Evolutionary conservation across 202 grass and related monocot species (phyloP), one percentile per base, ranked within the genome.

Genomic region (Saccharum hybrid): DNA sequence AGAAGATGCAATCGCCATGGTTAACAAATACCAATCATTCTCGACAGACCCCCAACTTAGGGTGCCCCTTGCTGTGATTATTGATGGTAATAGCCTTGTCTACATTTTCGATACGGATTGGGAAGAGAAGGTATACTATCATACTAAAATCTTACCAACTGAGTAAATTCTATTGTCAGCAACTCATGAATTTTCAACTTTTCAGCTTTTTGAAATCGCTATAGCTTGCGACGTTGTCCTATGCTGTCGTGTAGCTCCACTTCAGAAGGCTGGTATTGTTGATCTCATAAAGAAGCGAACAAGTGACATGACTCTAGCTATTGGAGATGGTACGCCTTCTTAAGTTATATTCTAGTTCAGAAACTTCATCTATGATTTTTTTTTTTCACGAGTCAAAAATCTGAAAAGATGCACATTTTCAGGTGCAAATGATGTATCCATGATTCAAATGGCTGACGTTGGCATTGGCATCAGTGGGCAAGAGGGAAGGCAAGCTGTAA

Each of bases 361-460:
- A 40, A 40, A 84, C 59, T 62, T 69, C 34, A 65, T 16, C 8
- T 76, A 13, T 78, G 68, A 26, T 7, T 37, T 78, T 8, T 54
- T n/a, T 52, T 67, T 59, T 76, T 28, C 33, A 0, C 71, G 9
- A 61, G 57, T 61, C 13, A 72, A 66, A 66, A 82, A 81, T 76
- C 63, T 91, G 34, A 89, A 72, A 61, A 67, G 2, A 66, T 63
- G 14, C 42, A 13, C 18, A 8, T 82, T 66, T 81, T 64, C 82
- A 99, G 96, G 96, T 87, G 96, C 96, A 87, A 99, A 99, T 91
- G 96, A 99, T 76, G 96, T 99, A 56, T 99, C 96, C 36, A 99
- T 99, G 96, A 99, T 99, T 76, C 96, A 99, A 94, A 99, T 96
- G 96, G 96, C 96, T 34, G 96, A 99, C 82, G 96, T 99, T 60